Percentiles rank a stretch among this genome's conserved stretches.
phyloP scores from a whole-genome alignment of 2,329 filamentous ascomycete species.

The Penicillium sclerotigenum region DNA sequence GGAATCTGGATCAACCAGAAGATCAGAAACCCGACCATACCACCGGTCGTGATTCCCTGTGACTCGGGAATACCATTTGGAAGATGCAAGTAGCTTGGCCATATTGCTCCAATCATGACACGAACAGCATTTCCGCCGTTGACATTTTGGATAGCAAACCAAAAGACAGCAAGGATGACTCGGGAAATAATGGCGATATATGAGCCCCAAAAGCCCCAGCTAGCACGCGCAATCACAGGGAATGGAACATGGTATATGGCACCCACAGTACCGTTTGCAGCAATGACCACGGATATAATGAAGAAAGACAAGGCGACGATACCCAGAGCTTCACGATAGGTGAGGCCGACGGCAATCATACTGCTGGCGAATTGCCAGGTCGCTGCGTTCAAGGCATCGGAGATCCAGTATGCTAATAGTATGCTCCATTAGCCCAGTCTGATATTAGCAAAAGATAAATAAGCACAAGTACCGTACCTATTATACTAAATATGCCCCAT shows the following conservation, averaged over 20 bases:
- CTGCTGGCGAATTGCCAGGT: slow-evolving; percentile 55
- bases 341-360: slow-evolving; percentile 52
- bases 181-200: slow-evolving; percentile 55
- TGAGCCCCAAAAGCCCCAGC: slow-evolving; percentile 58
- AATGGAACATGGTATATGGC: slow-evolving; percentile 54
- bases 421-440: not conserved
- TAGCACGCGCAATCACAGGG: slow-evolving; percentile 54
- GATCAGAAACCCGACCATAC: slow-evolving; percentile 46
- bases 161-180: slow-evolving; percentile 56
- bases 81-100: slow-evolving; percentile 41
- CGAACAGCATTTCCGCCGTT: slow-evolving; percentile 57
- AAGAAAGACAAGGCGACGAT: slow-evolving; percentile 54
- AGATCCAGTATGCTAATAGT: slow-evolving; percentile 49
- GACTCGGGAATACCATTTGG: slow-evolving; percentile 39
- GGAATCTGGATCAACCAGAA: slow-evolving; percentile 48
- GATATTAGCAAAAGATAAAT: not conserved
- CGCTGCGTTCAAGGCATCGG: slow-evolving; percentile 52
- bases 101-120: slow-evolving; percentile 54
- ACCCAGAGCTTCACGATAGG: slow-evolving; percentile 50
- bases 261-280: slow-evolving; percentile 56
- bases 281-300: slow-evolving; percentile 58
- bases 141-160: slow-evolving; percentile 65
- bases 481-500: slow-evolving; percentile 47
- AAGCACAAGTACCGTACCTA: slow-evolving; percentile 25
- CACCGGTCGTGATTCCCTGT: slow-evolving; percentile 46